Percentiles rank a stretch among this genome's conserved stretches.
phyloP scores from a whole-genome alignment of 257 asterid species.

The Lavandula angustifolia region DNA sequence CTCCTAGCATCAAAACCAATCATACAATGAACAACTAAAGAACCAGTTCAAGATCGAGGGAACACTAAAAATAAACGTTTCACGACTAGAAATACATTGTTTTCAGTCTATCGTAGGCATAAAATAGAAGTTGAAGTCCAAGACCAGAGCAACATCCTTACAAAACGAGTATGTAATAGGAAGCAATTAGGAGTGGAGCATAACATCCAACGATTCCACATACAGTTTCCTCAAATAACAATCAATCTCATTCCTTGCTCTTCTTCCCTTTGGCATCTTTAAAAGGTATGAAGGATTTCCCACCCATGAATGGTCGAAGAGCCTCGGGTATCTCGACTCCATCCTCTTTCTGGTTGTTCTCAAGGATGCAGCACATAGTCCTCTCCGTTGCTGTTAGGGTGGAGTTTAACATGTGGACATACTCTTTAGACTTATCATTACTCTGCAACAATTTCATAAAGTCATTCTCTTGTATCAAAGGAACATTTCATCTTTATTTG shows the following conservation, averaged over 20 bases:
- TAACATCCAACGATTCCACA: slow-evolving; percentile 1
- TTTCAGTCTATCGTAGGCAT: too few species aligned
- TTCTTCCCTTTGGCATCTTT: slow-evolving; percentile 70
- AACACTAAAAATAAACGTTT: too few species aligned
- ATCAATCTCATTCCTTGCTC: slow-evolving; percentile 37
- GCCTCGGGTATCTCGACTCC: slow-evolving; percentile 90
- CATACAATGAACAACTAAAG: too few species aligned
- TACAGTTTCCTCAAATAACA: background rate
- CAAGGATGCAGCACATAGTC: slow-evolving; percentile 86
- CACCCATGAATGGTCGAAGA: slow-evolving; percentile 68
- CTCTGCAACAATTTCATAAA: slow-evolving; percentile 50
- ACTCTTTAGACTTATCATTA: slow-evolving; percentile 71
- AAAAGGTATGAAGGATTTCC: slow-evolving; percentile 73
- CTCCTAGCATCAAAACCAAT: too few species aligned
- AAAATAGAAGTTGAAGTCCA: background rate
- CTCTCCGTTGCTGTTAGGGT: slow-evolving; percentile 97
- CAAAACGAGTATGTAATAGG: background rate
- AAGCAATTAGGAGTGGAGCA: background rate
- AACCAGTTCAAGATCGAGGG: too few species aligned
- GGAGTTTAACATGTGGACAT: slow-evolving; percentile 88
- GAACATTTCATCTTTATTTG: background rate
- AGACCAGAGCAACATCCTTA: slow-evolving; percentile 10
- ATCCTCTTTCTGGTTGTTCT: slow-evolving; percentile 82
- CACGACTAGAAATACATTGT: too few species aligned
- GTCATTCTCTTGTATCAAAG: background rate